phyloP scores from a whole-genome alignment of 768 basidiomycete species.

The Galerina marginata region DNA sequence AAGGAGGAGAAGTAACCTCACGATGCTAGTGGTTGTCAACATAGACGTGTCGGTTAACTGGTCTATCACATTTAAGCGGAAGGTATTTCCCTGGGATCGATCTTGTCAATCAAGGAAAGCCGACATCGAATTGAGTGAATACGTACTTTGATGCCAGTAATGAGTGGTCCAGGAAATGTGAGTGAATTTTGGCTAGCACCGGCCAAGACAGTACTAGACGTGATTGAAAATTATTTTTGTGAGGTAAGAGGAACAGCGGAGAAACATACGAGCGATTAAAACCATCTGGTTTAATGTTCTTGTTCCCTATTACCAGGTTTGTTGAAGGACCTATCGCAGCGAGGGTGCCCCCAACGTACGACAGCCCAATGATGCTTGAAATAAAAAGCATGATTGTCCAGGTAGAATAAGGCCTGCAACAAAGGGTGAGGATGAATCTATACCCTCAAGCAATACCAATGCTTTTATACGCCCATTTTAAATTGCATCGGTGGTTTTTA shows the following conservation, averaged over 20 bases:
- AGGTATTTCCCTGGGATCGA: slow-evolving; percentile 42
- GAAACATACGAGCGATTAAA: slow-evolving; percentile 45
- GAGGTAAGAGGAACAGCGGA: background rate
- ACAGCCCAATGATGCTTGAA: background rate
- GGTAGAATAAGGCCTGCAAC: background rate
- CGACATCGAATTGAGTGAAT: background rate
- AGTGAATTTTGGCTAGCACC: slow-evolving; percentile 24
- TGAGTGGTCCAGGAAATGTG: slow-evolving; percentile 35
- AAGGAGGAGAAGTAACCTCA: slow-evolving; percentile 28
- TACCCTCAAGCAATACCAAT: too few species aligned
- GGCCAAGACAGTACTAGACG: slow-evolving; percentile 6
- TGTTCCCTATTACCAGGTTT: slow-evolving; percentile 47
- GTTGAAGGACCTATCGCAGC: slow-evolving; percentile 33
- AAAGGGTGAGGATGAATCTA: too few species aligned
- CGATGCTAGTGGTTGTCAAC: slow-evolving; percentile 56
- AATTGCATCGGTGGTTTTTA: too few species aligned
- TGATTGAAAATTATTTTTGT: background rate
- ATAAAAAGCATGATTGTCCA: slow-evolving; percentile 3
- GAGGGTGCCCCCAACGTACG: background rate
- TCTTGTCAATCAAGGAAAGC: background rate
- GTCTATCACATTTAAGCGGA: slow-evolving; percentile 54
- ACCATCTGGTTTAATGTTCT: slow-evolving; percentile 54
- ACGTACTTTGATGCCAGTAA: slow-evolving; percentile 33
- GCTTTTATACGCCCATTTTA: too few species aligned
- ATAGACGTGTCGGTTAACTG: slow-evolving; percentile 52